These are phyloP conservation scores for Microbotryum intermedium DNA, from an alignment of 1,284 basidiomycete species.

Conservation along the genomic window DNA sequence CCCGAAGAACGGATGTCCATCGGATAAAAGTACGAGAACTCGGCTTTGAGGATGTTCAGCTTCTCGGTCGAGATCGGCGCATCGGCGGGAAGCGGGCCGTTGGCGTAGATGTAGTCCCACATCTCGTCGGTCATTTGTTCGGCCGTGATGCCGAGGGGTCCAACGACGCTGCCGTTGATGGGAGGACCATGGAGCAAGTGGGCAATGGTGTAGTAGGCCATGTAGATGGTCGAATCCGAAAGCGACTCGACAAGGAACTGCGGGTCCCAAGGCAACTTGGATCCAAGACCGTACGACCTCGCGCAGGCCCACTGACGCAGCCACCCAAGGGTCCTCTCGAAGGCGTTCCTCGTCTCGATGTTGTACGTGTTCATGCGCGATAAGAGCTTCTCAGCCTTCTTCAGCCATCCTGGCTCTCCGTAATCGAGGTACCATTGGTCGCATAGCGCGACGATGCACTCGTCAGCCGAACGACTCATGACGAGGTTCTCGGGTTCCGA, in stretches of 20 bases:
- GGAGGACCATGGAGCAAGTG: slow-evolving; percentile 74
- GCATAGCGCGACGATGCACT: slow-evolving; percentile 95
- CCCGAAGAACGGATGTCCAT: slow-evolving; percentile 98
- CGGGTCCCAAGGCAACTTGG: slow-evolving; percentile 93
- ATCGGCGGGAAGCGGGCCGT: slow-evolving; percentile 63
- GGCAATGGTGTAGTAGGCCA: slow-evolving; percentile 95
- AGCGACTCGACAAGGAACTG: slow-evolving; percentile 94
- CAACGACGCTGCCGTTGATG: slow-evolving; percentile 68
- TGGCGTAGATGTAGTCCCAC: slow-evolving; percentile 88
- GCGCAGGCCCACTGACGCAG: slow-evolving; percentile 99
- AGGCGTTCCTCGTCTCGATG: slow-evolving; percentile 78
- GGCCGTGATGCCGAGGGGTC: slow-evolving; percentile 73
- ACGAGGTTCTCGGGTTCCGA: slow-evolving; percentile 93
- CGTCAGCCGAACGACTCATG: slow-evolving; percentile 80
- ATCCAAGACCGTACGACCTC: slow-evolving; percentile 90
- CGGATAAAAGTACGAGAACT: slow-evolving; percentile 94
- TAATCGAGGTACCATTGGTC: slow-evolving; percentile 99
- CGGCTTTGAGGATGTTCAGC: slow-evolving; percentile 74
- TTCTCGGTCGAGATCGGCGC: slow-evolving; percentile 61
- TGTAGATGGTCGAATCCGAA: slow-evolving; percentile 97
- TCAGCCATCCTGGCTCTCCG: slow-evolving; percentile 82
- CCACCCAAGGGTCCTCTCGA: slow-evolving; percentile 89
- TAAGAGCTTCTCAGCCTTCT: slow-evolving; percentile 72
- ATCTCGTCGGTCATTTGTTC: slow-evolving; percentile 95
- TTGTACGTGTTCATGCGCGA: slow-evolving; percentile 84